A percentile compares a stretch with the other conserved stretches of the same genome.
Conservation (phyloP, 2,329 filamentous ascomycete genomes). For the Microcyclospora tardicrescens region DNA sequence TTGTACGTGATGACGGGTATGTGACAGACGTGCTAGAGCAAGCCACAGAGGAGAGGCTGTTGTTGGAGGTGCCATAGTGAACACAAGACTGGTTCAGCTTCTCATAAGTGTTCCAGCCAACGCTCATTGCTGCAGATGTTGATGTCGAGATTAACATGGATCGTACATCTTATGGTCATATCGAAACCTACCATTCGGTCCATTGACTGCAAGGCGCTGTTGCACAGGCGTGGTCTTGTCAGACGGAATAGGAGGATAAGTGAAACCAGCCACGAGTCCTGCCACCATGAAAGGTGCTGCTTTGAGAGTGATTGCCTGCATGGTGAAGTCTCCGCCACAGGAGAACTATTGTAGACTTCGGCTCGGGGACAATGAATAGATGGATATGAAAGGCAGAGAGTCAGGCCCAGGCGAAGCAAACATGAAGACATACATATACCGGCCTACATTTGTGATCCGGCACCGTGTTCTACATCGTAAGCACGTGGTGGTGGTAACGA, state of each 20-base stretch:
- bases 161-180: not conserved
- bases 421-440: no score
- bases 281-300: no score
- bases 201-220: slow-evolving; percentile 40
- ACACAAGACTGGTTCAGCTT: slow-evolving; percentile 37
- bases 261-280: not conserved
- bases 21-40: slow-evolving; percentile 39
- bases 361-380: no score
- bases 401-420: no score
- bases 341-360: no score
- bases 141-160: not conserved
- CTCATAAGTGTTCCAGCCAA: slow-evolving; percentile 47
- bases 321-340: no score
- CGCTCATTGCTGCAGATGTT: slow-evolving; percentile 32
- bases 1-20: slow-evolving; percentile 43
- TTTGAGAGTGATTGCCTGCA: no score
- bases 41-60: slow-evolving; percentile 25
- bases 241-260: slow-evolving; percentile 34
- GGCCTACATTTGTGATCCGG: no score
- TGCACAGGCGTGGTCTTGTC: slow-evolving; percentile 43
- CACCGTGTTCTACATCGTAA: no score
- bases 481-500: no score
- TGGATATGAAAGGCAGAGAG: no score
- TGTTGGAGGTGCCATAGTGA: slow-evolving; percentile 35
- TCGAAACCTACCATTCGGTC: slow-evolving; percentile 29